Percentiles rank a stretch among this genome's conserved stretches.
These are phyloP conservation scores for Beauveria scarabaeidicola DNA, from an alignment of 2,329 filamentous ascomycete species.

Conservation along the genomic window DNA sequence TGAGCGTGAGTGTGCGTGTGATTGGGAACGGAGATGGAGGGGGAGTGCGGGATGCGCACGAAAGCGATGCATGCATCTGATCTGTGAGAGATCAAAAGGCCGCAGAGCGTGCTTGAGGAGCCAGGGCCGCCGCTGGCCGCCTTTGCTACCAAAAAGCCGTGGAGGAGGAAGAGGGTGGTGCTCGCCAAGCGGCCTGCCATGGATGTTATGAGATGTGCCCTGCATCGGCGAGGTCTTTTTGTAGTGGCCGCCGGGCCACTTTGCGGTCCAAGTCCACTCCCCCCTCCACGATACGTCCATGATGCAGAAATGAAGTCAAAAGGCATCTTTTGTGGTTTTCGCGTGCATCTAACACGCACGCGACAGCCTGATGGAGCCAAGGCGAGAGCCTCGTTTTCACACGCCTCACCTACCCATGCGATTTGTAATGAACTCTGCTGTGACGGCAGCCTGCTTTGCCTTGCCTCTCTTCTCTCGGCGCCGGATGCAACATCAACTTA, in stretches of 20 bases:
- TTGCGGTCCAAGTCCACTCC: neutral
- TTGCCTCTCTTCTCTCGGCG: too few relatives aligned
- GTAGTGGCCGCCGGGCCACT: neutral
- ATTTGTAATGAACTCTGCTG: neutral
- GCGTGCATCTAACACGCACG: neutral
- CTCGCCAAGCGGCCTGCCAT: too few relatives aligned
- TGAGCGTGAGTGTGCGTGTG: neutral
- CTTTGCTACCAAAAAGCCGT: neutral
- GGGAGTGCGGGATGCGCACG: neutral
- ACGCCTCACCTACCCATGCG: neutral
- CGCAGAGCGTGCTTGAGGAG: neutral
- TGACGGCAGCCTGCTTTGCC: neutral
- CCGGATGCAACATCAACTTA: too few relatives aligned
- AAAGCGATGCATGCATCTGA: slow-evolving; percentile 8
- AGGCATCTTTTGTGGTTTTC: neutral
- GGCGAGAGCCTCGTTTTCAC: neutral
- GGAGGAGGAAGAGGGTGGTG: too few relatives aligned
- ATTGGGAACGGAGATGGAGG: neutral
- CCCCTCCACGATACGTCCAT: neutral
- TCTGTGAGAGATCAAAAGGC: neutral
- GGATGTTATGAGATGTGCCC: neutral
- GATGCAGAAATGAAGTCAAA: neutral
- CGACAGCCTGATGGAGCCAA: neutral
- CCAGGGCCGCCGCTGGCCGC: neutral
- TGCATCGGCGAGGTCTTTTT: neutral